Evolutionary conservation across 2,329 filamentous ascomycete species (phyloP), one percentile per base, ranked within the genome.

Genomic region (Penicillium sp.): DNA sequence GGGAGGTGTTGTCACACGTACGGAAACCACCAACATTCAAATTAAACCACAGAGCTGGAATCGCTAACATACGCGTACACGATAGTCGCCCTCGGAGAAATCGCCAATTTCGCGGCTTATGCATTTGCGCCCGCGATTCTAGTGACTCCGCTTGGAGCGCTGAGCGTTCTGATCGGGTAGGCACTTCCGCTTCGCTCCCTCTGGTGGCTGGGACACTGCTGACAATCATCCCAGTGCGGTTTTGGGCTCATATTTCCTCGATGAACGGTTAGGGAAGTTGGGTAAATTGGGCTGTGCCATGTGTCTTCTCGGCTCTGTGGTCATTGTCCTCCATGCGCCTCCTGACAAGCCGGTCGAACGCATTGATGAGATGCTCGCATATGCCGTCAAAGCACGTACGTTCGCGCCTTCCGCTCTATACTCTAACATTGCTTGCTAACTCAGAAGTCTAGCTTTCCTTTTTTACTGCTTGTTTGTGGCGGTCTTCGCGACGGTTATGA

Each of bases 101-200:
- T 97, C 55, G 95, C 92, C 77, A 99, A 99, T 76, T 99, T 99
- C 73, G 92, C 92, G 49, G 94, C 94, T 59, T 99, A 99, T 73
- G 94, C 94, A 7, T 99, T 97, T 76, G 94, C 94, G 63, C 94
- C 94, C 40, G 95, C 94, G n/a, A 99, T 99, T 75, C 83, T 99
- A 51, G 94, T 99, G 40, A 99, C 94, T 5, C 94, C 94, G 25
- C 81, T 99, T 23, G 94, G 94, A 58, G 94, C 94, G 53, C 82
- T 99, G 59, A 94, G 90, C 70, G 95, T 99, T 55, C 81, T 99
- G 62, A 97, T 99, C 69, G 94, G 84, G 81, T 84, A 70, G 57
- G 80, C 65, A 49, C 45, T 15, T 47, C 29, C 65, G 48, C 45
- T 15, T 47, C 29, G 26, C 15, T 49, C 31, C 43, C 29, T 37